Conservation (phyloP, 192 early-diverging fungal genomes). For the Diversispora eburnea region DNA sequence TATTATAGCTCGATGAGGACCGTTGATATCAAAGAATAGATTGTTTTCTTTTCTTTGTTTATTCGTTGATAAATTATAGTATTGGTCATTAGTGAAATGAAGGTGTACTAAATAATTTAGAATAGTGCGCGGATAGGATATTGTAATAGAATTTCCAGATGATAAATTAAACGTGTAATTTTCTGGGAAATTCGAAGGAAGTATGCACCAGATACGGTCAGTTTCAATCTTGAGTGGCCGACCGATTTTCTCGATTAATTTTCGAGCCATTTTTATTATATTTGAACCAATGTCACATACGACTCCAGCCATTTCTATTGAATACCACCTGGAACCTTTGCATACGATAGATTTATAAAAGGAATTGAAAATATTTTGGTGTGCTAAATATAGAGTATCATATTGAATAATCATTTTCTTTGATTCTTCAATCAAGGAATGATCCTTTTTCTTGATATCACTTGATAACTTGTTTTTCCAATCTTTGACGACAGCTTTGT, state of each 20-base stretch:
- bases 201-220: conserved; percentile 98
- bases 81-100: conserved; percentile 97
- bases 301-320: conserved; percentile 98
- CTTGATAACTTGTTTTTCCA: conserved; percentile 84
- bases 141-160: conserved; percentile 72
- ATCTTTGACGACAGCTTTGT: conserved; percentile 89
- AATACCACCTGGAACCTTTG: conserved; percentile 97
- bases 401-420: conserved; percentile 93
- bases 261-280: conserved; percentile 95
- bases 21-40: conserved; percentile 99
- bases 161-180: conserved; percentile 83
- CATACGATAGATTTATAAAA: conserved; percentile 99
- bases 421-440: conserved; percentile 69
- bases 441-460: conserved; percentile 60
- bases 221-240: conserved; percentile 95
- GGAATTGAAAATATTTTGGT: conserved; percentile 93
- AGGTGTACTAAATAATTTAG: conserved; percentile 95
- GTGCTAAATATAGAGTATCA: conserved; percentile 95
- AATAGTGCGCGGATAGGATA: conserved; percentile 98
- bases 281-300: conserved; percentile 94
- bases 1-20: conserved; percentile 98
- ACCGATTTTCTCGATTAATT: conserved; percentile 89
- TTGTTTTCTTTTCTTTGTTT: conserved; percentile 86
- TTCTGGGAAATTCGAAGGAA: conserved; percentile 92
- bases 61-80: conserved; percentile 69